Evolutionary conservation across 768 basidiomycete species (phyloP), one percentile per base, ranked within the genome.

Genomic region (Mycena indigotica): DNA sequence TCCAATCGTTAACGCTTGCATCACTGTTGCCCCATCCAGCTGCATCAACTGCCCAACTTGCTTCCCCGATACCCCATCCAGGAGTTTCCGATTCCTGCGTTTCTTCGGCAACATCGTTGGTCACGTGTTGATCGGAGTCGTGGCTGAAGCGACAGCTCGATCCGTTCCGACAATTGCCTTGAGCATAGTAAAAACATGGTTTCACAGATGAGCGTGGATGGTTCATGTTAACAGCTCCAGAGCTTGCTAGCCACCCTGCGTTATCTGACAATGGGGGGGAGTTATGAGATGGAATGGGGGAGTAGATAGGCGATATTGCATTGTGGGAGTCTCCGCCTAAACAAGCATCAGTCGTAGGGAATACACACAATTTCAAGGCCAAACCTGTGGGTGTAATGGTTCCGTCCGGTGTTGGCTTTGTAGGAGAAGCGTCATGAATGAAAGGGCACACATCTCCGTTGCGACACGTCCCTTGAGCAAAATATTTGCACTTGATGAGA

Each of bases 341-440:
- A 30, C 62, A 60, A 35, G 16, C 28, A 2, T 58, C 62, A 24
- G 62, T 60, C 2, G 21, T 17, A 15, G 26, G 40, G 39, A 51
- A 60, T 23, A 44, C 55, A 21, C 62, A 60, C 5, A 58, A 48
- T 48, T 63, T 54, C 17, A 63, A 63, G 15, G 30, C 41, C 1
- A 53, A 57, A 26, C 45, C 28, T 8, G 21, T 26, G 23, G 46
- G 25, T n/a, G 25, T 40, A 41, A n/a, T 17, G 57, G 21, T 15
- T n/a, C n/a, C n/a, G 35, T 8, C 41, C 41, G 41, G n/a, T 13
- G n/a, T 23, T 3, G 45, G 39, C 30, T n/a, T n/a, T n/a, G n/a
- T n/a, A 8, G 29, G 48, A 38, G 24, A 3, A 35, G 59, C 24
- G 26, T 50, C 41, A 44, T 44, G 41, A 19, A 23, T 23, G 41